Evolutionary conservation across 2,329 filamentous ascomycete species (phyloP).

Genomic region (Diaporthe aspalathi): DNA sequence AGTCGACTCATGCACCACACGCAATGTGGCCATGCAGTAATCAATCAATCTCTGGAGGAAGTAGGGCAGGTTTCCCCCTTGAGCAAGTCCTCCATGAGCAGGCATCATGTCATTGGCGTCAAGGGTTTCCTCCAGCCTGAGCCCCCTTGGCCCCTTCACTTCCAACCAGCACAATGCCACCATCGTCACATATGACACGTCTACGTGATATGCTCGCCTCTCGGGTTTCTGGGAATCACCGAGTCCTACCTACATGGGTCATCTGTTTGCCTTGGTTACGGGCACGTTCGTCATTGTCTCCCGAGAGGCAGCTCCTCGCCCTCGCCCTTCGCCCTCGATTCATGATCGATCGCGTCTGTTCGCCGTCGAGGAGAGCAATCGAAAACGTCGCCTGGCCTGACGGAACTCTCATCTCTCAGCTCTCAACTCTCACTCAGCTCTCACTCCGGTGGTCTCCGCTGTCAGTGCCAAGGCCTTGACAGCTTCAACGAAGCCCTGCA

Average conservation of each 20-base stretch:
- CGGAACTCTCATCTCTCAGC: neutral
- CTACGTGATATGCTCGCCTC: neutral
- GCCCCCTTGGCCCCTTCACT: neutral
- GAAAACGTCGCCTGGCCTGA: constrained; percentile 5
- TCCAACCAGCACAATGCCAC: neutral
- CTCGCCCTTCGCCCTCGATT: neutral
- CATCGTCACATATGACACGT: neutral
- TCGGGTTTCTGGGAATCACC: neutral
- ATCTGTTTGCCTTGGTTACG: neutral
- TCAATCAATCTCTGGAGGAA: too few relatives aligned
- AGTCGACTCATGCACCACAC: neutral
- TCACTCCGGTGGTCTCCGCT: constrained; percentile 12
- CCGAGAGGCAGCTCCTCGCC: too few relatives aligned
- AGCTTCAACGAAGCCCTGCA: constrained; percentile 22
- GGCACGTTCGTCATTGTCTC: neutral
- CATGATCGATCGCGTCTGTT: constrained; percentile 11
- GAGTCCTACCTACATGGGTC: neutral
- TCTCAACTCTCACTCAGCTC: too few relatives aligned
- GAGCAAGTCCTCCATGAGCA: neutral
- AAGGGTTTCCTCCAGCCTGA: neutral
- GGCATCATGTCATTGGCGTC: neutral
- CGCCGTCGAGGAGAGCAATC: neutral
- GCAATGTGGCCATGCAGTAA: neutral
- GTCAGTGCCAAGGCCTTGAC: constrained; percentile 23
- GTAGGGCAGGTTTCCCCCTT: neutral